Conservation (phyloP, 192 early-diverging fungal species). For the Podila verticillata region DNA sequence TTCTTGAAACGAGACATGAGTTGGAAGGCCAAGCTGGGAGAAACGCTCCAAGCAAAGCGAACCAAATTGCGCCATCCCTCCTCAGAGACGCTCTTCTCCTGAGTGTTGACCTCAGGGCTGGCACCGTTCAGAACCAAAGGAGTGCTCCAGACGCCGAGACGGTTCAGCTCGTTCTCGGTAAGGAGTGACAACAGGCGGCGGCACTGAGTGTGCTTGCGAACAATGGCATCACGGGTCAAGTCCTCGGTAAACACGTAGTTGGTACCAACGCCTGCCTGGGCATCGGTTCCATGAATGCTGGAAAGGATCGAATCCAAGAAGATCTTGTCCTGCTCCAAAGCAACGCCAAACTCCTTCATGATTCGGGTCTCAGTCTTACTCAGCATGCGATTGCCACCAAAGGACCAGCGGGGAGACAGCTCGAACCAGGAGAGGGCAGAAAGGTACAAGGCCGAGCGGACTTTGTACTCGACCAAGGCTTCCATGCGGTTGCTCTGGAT, state of each 20-base stretch:
- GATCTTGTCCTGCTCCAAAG: constrained; percentile 69
- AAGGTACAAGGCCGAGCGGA: constrained; percentile 71
- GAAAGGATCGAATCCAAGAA: constrained; percentile 63
- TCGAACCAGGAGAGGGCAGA: constrained; percentile 89
- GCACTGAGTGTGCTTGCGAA: constrained; percentile 56
- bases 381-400: constrained; percentile 75
- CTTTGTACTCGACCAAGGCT: constrained; percentile 70
- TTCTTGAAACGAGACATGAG: constrained; percentile 79
- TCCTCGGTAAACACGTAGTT: constrained; percentile 53
- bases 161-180: constrained; percentile 88
- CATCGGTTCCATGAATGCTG: constrained; percentile 34
- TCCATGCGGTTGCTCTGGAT: constrained; percentile 73
- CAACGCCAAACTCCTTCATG: constrained; percentile 70
- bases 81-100: constrained; percentile 55
- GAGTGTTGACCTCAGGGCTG: constrained; percentile 25
- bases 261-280: constrained; percentile 16
- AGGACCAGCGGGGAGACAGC: constrained; percentile 80
- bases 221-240: constrained; percentile 60
- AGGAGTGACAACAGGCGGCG: constrained; percentile 82
- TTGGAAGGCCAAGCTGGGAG: constrained; percentile 85
- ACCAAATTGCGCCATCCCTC: constrained; percentile 82
- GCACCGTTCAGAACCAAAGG: constrained; percentile 57
- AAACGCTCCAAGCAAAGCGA: constrained; percentile 84
- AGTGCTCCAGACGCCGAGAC: constrained; percentile 86
- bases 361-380: constrained; percentile 71